Conservation (phyloP, 2,329 filamentous ascomycete genomes). For the Trichoderma oligosporum region DNA sequence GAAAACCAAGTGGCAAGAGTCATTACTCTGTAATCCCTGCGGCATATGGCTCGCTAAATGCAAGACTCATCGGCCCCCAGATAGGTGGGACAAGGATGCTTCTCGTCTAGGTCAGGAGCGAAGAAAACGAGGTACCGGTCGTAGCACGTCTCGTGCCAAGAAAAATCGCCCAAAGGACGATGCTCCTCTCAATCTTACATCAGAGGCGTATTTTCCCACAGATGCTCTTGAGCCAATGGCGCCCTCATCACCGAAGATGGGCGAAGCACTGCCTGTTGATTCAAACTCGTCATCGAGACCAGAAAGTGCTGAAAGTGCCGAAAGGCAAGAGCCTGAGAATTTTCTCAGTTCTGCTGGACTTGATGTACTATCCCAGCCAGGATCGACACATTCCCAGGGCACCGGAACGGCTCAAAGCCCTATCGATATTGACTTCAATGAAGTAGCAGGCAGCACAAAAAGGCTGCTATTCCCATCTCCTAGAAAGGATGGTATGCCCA, state of each 20-base stretch:
- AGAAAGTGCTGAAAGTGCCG: not conserved
- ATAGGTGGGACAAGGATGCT: conserved; percentile 72
- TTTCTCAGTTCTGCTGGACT: not conserved
- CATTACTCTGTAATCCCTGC: conserved; percentile 89
- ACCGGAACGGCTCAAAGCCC: conserved; percentile 56
- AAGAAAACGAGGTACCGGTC: conserved; percentile 45
- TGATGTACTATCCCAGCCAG: conserved; percentile 29
- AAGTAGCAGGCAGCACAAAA: conserved; percentile 55
- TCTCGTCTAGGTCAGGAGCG: conserved; percentile 50
- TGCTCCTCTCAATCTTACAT: conserved; percentile 43
- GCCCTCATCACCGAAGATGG: conserved; percentile 32
- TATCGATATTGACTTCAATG: conserved; percentile 47
- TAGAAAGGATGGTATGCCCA: conserved; percentile 59
- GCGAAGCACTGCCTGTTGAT: conserved; percentile 12
- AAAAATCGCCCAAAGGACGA: conserved; percentile 50
- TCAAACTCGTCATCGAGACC: not conserved
- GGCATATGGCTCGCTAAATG: conserved; percentile 93
- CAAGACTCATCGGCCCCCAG: conserved; percentile 74
- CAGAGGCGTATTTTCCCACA: conserved; percentile 52
- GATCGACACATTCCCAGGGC: conserved; percentile 52
- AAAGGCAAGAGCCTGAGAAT: not conserved
- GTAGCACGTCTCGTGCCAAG: conserved; percentile 42
- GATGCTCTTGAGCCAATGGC: conserved; percentile 51
- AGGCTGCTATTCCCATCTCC: conserved; percentile 76
- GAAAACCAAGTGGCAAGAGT: conserved; percentile 64